phyloP scores from a whole-genome alignment of 352 stramenopile species.

The Globisporangium cederbergense region DNA sequence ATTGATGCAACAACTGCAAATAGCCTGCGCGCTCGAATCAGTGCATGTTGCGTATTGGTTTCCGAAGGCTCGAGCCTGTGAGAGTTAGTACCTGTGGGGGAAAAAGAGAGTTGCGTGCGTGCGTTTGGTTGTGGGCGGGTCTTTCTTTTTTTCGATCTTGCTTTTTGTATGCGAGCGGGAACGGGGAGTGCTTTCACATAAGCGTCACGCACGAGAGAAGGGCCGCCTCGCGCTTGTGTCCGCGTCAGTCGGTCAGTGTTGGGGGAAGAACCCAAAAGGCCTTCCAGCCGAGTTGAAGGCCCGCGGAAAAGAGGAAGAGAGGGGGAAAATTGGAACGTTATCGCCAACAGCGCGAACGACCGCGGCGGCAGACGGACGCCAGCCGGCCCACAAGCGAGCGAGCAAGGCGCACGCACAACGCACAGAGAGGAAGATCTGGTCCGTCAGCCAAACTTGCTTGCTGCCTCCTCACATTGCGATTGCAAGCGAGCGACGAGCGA shows the following conservation, averaged over 20 bases:
- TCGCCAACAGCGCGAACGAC: neutral
- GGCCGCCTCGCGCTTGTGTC: neutral
- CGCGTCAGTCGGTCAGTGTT: neutral
- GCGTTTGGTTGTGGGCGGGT: conserved; percentile 1
- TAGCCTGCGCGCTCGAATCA: neutral
- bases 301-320: neutral
- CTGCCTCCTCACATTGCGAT: conserved; percentile 6
- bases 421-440: conserved; percentile 14
- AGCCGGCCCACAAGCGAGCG: no score
- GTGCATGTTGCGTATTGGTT: neutral
- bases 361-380: neutral
- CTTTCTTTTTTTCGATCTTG: conserved; percentile 12
- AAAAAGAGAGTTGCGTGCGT: conserved; percentile 3
- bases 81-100: neutral
- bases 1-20: neutral
- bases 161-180: conserved; percentile 1
- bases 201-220: conserved; percentile 4
- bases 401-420: neutral
- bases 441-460: neutral
- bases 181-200: neutral
- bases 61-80: neutral
- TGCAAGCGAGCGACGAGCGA: neutral
- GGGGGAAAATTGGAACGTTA: conserved; percentile 16
- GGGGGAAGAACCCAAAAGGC: conserved; percentile 6
- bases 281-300: conserved; percentile 6